Conservation (phyloP, 208 protist genomes). For the Trypanosoma cruzi region DNA sequence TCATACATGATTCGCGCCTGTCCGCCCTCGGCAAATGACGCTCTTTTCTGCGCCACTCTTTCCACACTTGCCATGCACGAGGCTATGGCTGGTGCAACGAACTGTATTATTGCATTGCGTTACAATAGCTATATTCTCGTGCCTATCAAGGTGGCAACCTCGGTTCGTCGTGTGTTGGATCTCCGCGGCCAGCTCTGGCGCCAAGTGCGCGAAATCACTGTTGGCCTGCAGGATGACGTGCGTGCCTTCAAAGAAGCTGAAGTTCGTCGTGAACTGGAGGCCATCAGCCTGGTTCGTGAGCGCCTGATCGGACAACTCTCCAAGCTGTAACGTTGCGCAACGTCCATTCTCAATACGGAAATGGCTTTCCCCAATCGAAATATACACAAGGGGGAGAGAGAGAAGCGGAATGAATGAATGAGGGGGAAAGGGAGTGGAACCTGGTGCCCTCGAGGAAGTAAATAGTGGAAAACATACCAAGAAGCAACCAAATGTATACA, state of each 20-base stretch:
- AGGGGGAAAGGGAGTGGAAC: no score
- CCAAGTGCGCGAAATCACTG: conserved; percentile 89
- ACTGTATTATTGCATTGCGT: conserved; percentile 87
- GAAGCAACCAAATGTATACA: no score
- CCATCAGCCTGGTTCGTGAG: conserved; percentile 59
- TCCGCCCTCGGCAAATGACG: conserved; percentile 89
- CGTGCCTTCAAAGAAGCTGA: conserved; percentile 50
- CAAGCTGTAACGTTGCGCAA: conserved; percentile 47
- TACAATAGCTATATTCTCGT: conserved; percentile 93
- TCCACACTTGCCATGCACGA: conserved; percentile 91
- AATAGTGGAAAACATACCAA: no score
- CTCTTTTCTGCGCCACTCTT: conserved; percentile 86
- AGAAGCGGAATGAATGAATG: no score
- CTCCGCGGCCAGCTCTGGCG: conserved; percentile 85
- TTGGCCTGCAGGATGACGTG: conserved; percentile 75
- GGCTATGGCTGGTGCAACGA: conserved; percentile 88
- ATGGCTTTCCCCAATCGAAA: no score
- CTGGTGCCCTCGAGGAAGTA: no score
- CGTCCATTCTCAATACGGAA: no score
- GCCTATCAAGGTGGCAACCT: conserved; percentile 87
- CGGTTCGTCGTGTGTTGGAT: conserved; percentile 82
- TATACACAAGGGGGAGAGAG: no score
- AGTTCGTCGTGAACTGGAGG: conserved; percentile 79
- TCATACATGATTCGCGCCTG: conserved; percentile 96
- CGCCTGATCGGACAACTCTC: conserved; percentile 62